phyloP scores from a whole-genome alignment of 768 basidiomycete species.

The Rhizopogon sp. region DNA sequence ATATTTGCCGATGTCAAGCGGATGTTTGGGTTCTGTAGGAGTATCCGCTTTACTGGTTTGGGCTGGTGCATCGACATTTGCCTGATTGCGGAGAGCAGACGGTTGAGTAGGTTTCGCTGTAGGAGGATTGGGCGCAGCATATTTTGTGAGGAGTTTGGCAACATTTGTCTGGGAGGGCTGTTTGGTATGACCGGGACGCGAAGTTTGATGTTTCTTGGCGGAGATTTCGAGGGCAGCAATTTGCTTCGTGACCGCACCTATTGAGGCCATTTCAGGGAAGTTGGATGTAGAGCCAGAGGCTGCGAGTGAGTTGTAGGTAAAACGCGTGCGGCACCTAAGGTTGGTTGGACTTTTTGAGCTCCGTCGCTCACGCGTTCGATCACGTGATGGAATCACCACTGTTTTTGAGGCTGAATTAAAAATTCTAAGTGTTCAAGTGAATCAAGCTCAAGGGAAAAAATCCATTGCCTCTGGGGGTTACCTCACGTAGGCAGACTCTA shows the following conservation, averaged over 20 bases:
- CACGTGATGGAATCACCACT: background rate
- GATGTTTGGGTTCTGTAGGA: slow-evolving; percentile 14
- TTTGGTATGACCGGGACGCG: slow-evolving; percentile 39
- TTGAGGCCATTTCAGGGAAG: slow-evolving; percentile 37
- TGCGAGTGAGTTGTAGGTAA: too few relatives aligned
- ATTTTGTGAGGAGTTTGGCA: slow-evolving; percentile 71
- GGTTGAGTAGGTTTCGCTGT: slow-evolving; percentile 25
- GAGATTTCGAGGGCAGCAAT: slow-evolving; percentile 67
- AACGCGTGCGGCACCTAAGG: background rate
- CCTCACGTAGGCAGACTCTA: too few relatives aligned
- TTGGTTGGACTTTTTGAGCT: slow-evolving; percentile 10
- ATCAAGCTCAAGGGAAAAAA: background rate
- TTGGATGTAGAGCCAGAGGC: background rate
- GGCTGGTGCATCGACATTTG: slow-evolving; percentile 15
- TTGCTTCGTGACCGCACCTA: slow-evolving; percentile 54
- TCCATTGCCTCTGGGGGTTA: background rate
- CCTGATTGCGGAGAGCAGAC: slow-evolving; percentile 41
- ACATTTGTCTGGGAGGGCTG: slow-evolving; percentile 57
- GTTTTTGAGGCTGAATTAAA: too few relatives aligned
- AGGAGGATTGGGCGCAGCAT: slow-evolving; percentile 59
- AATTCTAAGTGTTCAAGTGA: too few relatives aligned
- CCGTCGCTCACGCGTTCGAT: slow-evolving; percentile 22
- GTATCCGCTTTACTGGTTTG: slow-evolving; percentile 17
- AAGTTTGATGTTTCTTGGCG: slow-evolving; percentile 38
- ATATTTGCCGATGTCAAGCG: slow-evolving; percentile 81